A percentile compares a stretch with the other conserved stretches of the same genome.
Evolutionary conservation across 306 rosid genomes (phyloP).

Genomic region (Neltuma alba): DNA sequence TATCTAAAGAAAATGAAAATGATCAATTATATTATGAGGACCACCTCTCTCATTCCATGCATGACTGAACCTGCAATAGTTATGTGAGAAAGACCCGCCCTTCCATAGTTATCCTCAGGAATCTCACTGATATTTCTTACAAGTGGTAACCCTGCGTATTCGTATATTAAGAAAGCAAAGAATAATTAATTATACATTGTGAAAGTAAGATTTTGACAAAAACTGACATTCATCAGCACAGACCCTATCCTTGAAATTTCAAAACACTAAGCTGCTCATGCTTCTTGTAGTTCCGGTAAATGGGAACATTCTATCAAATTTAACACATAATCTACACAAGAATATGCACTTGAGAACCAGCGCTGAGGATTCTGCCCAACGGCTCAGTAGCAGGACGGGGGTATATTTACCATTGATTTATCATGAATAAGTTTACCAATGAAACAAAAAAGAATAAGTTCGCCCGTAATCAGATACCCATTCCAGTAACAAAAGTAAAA

Average conservation of each 20-base stretch:
- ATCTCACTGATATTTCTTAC: slow-evolving; percentile 84
- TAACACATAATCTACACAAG: background rate
- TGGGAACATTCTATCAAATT: slow-evolving; percentile 2
- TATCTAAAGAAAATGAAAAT: slow-evolving; percentile 5
- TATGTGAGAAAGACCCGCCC: slow-evolving; percentile 80
- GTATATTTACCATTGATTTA: background rate
- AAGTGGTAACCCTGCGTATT: slow-evolving; percentile 60
- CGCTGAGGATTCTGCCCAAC: background rate
- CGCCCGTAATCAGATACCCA: slow-evolving; percentile 6
- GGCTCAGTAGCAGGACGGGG: background rate
- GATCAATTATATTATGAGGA: slow-evolving; percentile 7
- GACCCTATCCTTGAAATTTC: background rate
- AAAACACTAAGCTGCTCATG: background rate
- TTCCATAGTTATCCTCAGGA: slow-evolving; percentile 75
- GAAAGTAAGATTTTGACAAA: slow-evolving; percentile 8
- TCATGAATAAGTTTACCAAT: background rate
- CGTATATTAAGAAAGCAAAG: slow-evolving; percentile 4
- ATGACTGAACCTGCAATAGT: slow-evolving; percentile 76
- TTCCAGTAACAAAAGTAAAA: background rate
- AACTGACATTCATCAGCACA: background rate
- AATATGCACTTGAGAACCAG: background rate
- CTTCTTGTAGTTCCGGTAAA: background rate
- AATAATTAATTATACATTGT: background rate
- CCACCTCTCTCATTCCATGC: slow-evolving; percentile 94
- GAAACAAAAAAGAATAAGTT: background rate